phyloP scores from a whole-genome alignment of 164 flowering plant genomes.

The Aristolochia contorta region DNA sequence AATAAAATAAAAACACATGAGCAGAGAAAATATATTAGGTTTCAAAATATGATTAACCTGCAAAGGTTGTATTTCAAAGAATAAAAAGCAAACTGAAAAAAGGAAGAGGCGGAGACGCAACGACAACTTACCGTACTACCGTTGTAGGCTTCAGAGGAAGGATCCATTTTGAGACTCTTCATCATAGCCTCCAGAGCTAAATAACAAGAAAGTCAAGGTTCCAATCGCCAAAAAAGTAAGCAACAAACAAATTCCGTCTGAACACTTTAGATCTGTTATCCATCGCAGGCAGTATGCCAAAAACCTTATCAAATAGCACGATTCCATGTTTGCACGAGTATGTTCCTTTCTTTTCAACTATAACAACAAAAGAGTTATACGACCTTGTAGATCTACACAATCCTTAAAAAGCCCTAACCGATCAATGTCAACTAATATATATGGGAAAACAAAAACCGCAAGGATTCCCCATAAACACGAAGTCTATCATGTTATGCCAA shows the following conservation, averaged over 20 bases:
- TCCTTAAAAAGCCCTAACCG: too few species aligned
- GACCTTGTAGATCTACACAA: too few species aligned
- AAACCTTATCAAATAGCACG: too few species aligned
- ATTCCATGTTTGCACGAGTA: too few species aligned
- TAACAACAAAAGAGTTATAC: too few species aligned
- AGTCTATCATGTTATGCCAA: too few species aligned
- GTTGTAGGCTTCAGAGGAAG: slow-evolving; percentile 17
- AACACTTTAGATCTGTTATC: too few species aligned
- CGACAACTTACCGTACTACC: slow-evolving; percentile 17
- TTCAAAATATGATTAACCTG: not conserved
- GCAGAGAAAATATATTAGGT: not conserved
- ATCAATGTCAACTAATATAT: too few species aligned
- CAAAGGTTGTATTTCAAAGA: not conserved
- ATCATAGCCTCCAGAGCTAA: slow-evolving; percentile 30
- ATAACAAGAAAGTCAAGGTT: slow-evolving; percentile 16
- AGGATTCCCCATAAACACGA: too few species aligned
- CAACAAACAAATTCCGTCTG: not conserved
- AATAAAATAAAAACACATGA: not conserved
- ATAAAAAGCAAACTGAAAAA: not conserved
- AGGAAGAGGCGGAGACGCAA: not conserved
- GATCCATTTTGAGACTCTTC: slow-evolving; percentile 27
- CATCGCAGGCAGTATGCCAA: too few species aligned
- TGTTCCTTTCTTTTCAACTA: too few species aligned
- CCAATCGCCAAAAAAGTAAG: not conserved
- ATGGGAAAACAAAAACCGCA: too few species aligned